phyloP scores from a whole-genome alignment of 2,329 filamentous ascomycete genomes.

The Thermomyces lanuginosus region DNA sequence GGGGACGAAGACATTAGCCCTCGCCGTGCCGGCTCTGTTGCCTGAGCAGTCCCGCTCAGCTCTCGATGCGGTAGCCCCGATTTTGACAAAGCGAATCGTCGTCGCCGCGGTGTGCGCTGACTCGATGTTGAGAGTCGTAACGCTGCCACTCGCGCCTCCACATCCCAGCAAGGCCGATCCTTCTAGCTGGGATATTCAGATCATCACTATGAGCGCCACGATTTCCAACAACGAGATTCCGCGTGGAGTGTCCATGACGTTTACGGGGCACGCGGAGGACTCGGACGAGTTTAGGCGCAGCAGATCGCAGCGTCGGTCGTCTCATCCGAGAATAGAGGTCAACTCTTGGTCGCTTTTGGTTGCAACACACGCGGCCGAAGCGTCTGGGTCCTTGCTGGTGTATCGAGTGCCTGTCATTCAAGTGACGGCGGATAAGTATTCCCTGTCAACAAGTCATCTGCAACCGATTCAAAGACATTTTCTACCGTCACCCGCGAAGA shows the following conservation, averaged over 20 bases:
- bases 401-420: constrained; percentile 26
- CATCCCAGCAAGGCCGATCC: constrained; percentile 24
- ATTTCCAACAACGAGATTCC: constrained; percentile 36
- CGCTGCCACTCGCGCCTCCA: constrained; percentile 39
- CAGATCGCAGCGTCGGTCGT: constrained; percentile 15
- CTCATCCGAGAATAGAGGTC: constrained; percentile 7
- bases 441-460: constrained; percentile 21
- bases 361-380: constrained; percentile 30
- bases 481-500: constrained; percentile 34
- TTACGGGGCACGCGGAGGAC: constrained; percentile 28
- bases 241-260: constrained; percentile 36
- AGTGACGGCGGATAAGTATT: constrained; percentile 10
- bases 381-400: constrained; percentile 28
- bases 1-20: constrained; percentile 35
- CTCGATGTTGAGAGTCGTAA: constrained; percentile 38
- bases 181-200: constrained; percentile 28
- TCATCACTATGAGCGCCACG: constrained; percentile 31
- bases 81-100: constrained; percentile 36
- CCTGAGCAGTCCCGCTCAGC: constrained; percentile 22
- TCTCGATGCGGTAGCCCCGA: constrained; percentile 28
- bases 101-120: constrained; percentile 41
- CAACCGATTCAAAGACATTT: constrained; percentile 32
- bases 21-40: constrained; percentile 34
- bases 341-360: constrained; percentile 29
- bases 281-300: constrained; percentile 13